Evolutionary conservation across 2,329 filamentous ascomycete genomes (phyloP), one percentile per base, ranked within the genome.

Genomic region (Botrytis medusae): DNA sequence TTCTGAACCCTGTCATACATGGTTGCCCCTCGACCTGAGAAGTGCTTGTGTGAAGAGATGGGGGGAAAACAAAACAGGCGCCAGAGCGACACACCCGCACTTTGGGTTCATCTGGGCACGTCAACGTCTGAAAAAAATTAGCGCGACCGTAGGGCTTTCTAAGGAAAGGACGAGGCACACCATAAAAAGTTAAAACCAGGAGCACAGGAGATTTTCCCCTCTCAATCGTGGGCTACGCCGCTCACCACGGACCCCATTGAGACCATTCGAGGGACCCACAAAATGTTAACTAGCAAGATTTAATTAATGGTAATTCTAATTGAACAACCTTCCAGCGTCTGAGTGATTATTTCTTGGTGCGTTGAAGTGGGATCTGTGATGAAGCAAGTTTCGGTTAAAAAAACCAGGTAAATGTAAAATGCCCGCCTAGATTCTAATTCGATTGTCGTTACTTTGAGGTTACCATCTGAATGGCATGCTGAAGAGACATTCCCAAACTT

Each of bases 41-140:
- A 46, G 16, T 62, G 46, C 67, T 71, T 59, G 57, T 62, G 48
- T 54, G 48, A 64, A 64, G 71, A 61, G 71, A 69, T 72, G 71
- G 34, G 63, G 63, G 59, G 71, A 42, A 61, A 72, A 61, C 54
- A 61, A 73, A 73, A 73, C 67, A 73, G 72, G 72, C 72, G 72
- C 72, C 72, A 73, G 59, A 73, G 59, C 44, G 59, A 70, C 59
- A 63, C 46, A 69, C 65, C 72, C 65, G 82, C 82, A 18, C 82
- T 9, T 77, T 84, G 1, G 83, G 82, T 34, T 69, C 48, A 82
- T 82, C 8, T 76, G 84, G 64, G 34, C 77, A 83, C 5, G 71
- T 72, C 71, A 69, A 72, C 71, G 71, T 61, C 69, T 46, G 48
- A 34, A 51, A 57, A 69, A 69, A 25, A 46, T 69, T 72, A 72